Percentiles rank a stretch among this genome's conserved stretches.
Evolutionary conservation across 2,329 filamentous ascomycete species (phyloP).

Genomic region (Aspergillus thermomutatus): DNA sequence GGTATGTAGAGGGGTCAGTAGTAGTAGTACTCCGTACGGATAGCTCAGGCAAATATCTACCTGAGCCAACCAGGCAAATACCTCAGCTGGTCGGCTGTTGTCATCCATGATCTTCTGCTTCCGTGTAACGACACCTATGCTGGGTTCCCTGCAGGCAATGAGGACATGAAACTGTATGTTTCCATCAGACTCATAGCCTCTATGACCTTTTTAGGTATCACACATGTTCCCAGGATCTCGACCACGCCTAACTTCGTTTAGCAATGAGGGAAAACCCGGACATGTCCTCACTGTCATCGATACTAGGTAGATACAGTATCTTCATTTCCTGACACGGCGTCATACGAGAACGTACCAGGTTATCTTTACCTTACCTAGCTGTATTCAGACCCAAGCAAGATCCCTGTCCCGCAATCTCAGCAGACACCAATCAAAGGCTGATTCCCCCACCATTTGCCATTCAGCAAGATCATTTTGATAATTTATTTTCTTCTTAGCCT

Average conservation of each 20-base stretch:
- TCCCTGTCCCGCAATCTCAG: slow-evolving; percentile 30
- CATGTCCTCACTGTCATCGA: background rate
- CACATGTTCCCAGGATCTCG: background rate
- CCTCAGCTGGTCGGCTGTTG: background rate
- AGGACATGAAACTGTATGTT: background rate
- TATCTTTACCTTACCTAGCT: slow-evolving; percentile 8
- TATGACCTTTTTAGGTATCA: background rate
- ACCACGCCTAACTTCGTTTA: background rate
- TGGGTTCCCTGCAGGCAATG: background rate
- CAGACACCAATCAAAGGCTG: slow-evolving; percentile 26
- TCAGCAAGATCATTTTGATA: slow-evolving; percentile 4
- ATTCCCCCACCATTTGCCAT: slow-evolving; percentile 22
- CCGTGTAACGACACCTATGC: background rate
- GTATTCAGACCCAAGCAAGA: slow-evolving; percentile 17
- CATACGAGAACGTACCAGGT: slow-evolving; percentile 4
- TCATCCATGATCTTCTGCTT: background rate
- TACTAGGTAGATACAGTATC: slow-evolving; percentile 14
- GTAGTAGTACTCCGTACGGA: background rate
- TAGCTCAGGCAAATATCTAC: background rate
- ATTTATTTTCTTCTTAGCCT: slow-evolving; percentile 8
- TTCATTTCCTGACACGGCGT: slow-evolving; percentile 2
- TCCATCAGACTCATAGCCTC: background rate
- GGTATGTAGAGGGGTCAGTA: background rate
- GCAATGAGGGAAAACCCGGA: background rate
- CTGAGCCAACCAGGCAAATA: background rate